Percentiles rank a stretch among this genome's conserved stretches.
These are phyloP conservation scores for Macroventuria anomochaeta DNA, from an alignment of 2,329 filamentous ascomycete species.

Conservation along the genomic window DNA sequence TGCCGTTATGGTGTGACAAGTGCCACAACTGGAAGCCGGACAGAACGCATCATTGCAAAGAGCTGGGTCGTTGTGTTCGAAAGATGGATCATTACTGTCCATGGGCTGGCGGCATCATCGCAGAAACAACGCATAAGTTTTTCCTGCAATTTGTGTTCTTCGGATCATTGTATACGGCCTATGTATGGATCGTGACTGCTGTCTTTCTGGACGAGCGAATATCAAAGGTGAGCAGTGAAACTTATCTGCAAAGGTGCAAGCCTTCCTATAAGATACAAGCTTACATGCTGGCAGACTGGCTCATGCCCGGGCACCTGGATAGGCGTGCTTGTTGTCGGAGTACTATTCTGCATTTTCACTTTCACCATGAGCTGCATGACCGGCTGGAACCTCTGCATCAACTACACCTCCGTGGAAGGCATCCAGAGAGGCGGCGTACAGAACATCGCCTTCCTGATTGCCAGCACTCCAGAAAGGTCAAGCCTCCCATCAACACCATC, in stretches of 20 bases:
- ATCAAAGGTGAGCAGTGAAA: slow-evolving; percentile 49
- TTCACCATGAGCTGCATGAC: slow-evolving; percentile 78
- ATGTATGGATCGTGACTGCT: slow-evolving; percentile 68
- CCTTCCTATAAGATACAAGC: neutral
- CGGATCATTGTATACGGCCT: slow-evolving; percentile 69
- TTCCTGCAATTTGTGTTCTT: slow-evolving; percentile 89
- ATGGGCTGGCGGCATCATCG: slow-evolving; percentile 92
- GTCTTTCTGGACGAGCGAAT: slow-evolving; percentile 67
- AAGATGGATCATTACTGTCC: slow-evolving; percentile 98
- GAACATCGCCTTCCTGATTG: slow-evolving; percentile 71
- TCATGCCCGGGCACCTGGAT: slow-evolving; percentile 58
- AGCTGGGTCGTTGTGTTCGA: slow-evolving; percentile 78
- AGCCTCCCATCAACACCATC: slow-evolving; percentile 23
- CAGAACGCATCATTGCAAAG: slow-evolving; percentile 83
- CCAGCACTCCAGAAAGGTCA: slow-evolving; percentile 22
- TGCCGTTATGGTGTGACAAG: slow-evolving; percentile 81
- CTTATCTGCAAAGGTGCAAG: neutral
- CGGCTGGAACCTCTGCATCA: slow-evolving; percentile 71
- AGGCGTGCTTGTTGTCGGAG: slow-evolving; percentile 69
- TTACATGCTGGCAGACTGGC: slow-evolving; percentile 21
- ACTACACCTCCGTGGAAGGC: slow-evolving; percentile 85
- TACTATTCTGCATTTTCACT: slow-evolving; percentile 81
- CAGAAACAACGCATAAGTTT: slow-evolving; percentile 86
- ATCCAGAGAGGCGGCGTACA: slow-evolving; percentile 67
- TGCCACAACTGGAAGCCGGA: slow-evolving; percentile 91